Evolutionary conservation across 1,139 yeast species (phyloP).

Genomic region (Zhuliangozyma blackwelliae): DNA sequence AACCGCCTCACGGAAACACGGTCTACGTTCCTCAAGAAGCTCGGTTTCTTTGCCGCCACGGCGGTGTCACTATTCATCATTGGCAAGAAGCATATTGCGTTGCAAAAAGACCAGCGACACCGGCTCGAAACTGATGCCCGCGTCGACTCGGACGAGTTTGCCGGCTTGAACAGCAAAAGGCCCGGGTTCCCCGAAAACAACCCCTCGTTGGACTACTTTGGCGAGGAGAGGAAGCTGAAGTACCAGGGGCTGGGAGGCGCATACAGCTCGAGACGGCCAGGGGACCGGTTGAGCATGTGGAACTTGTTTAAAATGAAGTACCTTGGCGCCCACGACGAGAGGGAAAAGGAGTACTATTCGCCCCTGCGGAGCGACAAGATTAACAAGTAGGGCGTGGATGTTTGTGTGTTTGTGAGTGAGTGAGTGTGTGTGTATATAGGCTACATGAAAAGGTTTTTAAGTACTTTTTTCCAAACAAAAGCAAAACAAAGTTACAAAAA

Average conservation of each 20-base stretch:
- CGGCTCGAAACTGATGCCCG: constrained; percentile 37
- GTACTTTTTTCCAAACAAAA: too few relatives aligned
- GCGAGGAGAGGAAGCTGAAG: constrained; percentile 45
- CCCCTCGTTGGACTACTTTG: constrained; percentile 24
- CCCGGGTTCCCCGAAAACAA: constrained; percentile 36
- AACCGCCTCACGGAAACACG: constrained; percentile 27
- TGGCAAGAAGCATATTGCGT: constrained; percentile 37
- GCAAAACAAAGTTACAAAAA: too few relatives aligned
- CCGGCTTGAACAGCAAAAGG: constrained; percentile 17
- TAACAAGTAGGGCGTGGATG: constrained; percentile 3
- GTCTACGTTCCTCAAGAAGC: constrained; percentile 30
- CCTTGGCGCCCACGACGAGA: constrained; percentile 9
- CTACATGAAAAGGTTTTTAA: too few relatives aligned
- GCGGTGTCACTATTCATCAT: constrained; percentile 31
- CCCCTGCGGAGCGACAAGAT: constrained; percentile 12
- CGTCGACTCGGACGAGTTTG: constrained; percentile 33
- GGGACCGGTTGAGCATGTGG: constrained; percentile 38
- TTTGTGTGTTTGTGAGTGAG: too few relatives aligned
- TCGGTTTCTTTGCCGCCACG: constrained; percentile 28
- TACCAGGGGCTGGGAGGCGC: constrained; percentile 66
- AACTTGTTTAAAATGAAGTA: neutral
- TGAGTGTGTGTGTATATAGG: too few relatives aligned
- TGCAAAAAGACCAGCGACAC: constrained; percentile 34
- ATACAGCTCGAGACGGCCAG: constrained; percentile 48
- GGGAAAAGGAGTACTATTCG: constrained; percentile 9